Evolutionary conservation across 2,329 filamentous ascomycete species (phyloP), one percentile per base, ranked within the genome.

Genomic region (Nigrospora osmanthi): DNA sequence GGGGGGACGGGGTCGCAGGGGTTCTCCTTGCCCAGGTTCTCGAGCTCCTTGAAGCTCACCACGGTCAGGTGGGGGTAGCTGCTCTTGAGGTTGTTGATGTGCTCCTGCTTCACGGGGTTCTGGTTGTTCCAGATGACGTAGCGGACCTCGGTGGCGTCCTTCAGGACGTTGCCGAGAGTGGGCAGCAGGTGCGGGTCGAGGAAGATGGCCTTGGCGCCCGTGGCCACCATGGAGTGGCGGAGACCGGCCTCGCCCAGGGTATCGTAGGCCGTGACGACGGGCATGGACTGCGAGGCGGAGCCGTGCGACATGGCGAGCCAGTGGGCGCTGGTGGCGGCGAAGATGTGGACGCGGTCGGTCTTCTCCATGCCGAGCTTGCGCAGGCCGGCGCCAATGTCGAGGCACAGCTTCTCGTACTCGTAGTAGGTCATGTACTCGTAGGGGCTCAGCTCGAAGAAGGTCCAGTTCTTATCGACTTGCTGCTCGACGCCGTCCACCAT

Each of bases 381-480:
- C 61, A 89, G 70, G 44, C 83, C 88, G 28, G 79, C 71, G 42
- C 87, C 88, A 32, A 89, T 60, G 54, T 85, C 73, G 35, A 86
- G 68, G 19, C 75, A 76, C 56, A 84, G 69, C 60, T 80, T 74
- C 71, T 90, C 81, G 61, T 89, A 93, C 64, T 93, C 84, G 55
- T 78, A 74, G 67, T 87, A 94, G 59, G 76, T 84, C 60, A 85
- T 73, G 71, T 85, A 94, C 49, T 81, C 77, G 71, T 91, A 94
- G 42, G 72, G 73, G 61, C 84, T 85, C 56, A 91, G 80, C 71
- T 94, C 88, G 62, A 88, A 93, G 67, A 86, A 94, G 46, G 83
- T 85, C 88, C 88, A 94, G 59, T 87, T 77, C 80, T 94, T 94
- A 63, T 91, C 85, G 28, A 90, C 78, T 66, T 89, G 79, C 58